phyloP scores from a whole-genome alignment of 176 grass and related monocot genomes.

The Areca catechu region DNA sequence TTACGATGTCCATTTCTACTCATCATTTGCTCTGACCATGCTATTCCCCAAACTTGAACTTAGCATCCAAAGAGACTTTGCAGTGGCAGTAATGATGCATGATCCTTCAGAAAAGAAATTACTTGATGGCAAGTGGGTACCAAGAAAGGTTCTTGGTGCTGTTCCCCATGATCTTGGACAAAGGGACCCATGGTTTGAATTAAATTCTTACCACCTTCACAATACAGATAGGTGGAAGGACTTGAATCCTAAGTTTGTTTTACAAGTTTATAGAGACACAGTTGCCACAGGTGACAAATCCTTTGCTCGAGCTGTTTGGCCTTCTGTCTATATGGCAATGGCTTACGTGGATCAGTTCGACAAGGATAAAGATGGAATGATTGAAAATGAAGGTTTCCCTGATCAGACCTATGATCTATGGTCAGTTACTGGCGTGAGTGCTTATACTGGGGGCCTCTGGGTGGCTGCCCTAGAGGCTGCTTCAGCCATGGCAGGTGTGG shows the following conservation, averaged over 20 bases:
- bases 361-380: constrained; percentile 97
- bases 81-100: constrained; percentile 90
- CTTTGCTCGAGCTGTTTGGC: constrained; percentile 40
- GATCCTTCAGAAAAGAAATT: constrained; percentile 70
- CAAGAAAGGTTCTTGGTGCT: constrained; percentile 86
- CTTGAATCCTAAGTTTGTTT: constrained; percentile 88
- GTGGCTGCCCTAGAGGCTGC: constrained; percentile 83
- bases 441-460: constrained; percentile 92
- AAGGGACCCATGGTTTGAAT: constrained; percentile 88
- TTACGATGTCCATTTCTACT: constrained; percentile 95
- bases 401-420: constrained; percentile 99
- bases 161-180: constrained; percentile 97
- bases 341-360: constrained; percentile 99
- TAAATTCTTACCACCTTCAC: constrained; percentile 87
- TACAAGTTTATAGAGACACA: constrained; percentile 89
- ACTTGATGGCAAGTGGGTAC: constrained; percentile 68
- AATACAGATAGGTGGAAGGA: constrained; percentile 95
- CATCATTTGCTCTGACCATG: constrained; percentile 78
- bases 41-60: constrained; percentile 93
- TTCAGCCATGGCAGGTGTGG: constrained; percentile 60
- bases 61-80: constrained; percentile 83
- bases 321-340: constrained; percentile 38
- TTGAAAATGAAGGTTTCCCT: constrained; percentile 94
- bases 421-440: constrained; percentile 75
- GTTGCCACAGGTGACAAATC: constrained; percentile 70